These are phyloP conservation scores for Salvia rosmarinus DNA, from an alignment of 257 asterid species.

Conservation along the genomic window DNA sequence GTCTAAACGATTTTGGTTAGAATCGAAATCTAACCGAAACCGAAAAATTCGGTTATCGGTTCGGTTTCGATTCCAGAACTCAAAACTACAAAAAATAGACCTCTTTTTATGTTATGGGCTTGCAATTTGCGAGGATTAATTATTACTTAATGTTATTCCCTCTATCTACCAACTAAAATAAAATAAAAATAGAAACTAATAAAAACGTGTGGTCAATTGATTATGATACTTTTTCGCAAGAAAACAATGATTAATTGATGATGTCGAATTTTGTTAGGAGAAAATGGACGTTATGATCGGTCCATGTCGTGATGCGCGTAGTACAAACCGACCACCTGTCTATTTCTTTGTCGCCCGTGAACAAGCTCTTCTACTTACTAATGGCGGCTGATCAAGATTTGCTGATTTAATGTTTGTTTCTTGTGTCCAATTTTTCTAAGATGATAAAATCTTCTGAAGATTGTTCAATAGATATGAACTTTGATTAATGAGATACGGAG, in stretches of 20 bases:
- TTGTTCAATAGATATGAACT: not conserved
- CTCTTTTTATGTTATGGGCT: not conserved
- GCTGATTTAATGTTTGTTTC: not conserved
- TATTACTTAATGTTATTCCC: no score
- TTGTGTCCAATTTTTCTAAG: constrained; percentile 10
- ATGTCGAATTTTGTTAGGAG: not conserved
- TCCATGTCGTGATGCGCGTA: constrained; percentile 31
- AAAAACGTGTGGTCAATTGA: no score
- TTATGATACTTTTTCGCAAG: not conserved
- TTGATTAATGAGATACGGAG: no score
- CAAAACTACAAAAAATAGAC: no score
- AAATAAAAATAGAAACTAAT: no score
- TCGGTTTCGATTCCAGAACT: no score
- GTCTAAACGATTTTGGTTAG: no score
- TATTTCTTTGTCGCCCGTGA: constrained; percentile 33
- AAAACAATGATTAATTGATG: not conserved
- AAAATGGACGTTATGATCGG: constrained; percentile 10
- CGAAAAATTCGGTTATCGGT: no score
- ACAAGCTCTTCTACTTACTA: not conserved
- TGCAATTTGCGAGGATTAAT: not conserved
- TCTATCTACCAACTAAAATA: no score
- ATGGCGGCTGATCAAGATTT: constrained; percentile 31
- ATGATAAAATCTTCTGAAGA: not conserved
- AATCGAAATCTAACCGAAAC: no score
- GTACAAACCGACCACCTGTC: constrained; percentile 50